Evolutionary conservation across 345 rosid species (phyloP).

Genomic region (Corymbia maculata): DNA sequence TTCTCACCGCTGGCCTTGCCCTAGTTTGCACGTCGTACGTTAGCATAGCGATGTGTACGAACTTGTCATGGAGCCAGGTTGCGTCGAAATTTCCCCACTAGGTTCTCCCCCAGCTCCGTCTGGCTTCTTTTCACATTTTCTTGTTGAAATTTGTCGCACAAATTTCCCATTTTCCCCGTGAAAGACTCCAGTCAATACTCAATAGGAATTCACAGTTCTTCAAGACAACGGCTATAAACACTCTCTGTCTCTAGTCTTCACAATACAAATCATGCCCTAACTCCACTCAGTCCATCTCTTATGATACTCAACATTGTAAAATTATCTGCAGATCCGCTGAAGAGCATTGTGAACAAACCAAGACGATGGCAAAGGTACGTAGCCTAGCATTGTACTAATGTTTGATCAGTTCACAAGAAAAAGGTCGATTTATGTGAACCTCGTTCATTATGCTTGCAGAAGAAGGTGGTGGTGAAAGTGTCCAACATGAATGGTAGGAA

Average conservation of each 20-base stretch:
- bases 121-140: neutral
- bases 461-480: constrained; percentile 18
- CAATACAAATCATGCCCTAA: neutral
- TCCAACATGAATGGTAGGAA: neutral
- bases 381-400: neutral
- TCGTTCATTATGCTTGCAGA: neutral
- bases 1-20: neutral
- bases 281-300: neutral
- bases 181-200: neutral
- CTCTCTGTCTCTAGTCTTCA: neutral
- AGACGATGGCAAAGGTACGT: neutral
- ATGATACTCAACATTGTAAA: neutral
- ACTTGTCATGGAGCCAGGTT: neutral
- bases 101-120: neutral
- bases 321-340: neutral
- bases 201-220: neutral
- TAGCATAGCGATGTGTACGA: neutral
- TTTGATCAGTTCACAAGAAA: neutral
- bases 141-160: neutral
- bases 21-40: neutral
- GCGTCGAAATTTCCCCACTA: neutral
- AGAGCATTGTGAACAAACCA: neutral
- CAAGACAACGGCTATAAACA: neutral
- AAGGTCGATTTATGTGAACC: neutral
- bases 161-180: fast-evolving